phyloP scores from a whole-genome alignment of 2,329 filamentous ascomycete species.

The Neocatenulostroma microsporum region DNA sequence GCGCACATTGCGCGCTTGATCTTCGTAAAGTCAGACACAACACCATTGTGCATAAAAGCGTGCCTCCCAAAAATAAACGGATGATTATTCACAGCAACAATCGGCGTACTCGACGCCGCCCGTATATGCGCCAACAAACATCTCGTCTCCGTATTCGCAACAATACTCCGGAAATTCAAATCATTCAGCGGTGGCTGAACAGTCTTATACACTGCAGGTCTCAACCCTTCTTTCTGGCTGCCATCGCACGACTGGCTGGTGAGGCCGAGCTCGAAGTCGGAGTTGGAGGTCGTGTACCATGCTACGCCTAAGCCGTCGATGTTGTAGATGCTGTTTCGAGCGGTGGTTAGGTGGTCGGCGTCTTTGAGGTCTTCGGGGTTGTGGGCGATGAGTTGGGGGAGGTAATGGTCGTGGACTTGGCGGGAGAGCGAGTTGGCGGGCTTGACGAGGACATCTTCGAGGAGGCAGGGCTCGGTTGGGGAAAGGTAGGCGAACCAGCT shows the following conservation, averaged over 20 bases:
- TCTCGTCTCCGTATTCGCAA: conserved; percentile 43
- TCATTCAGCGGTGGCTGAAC: conserved; percentile 47
- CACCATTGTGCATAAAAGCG: conserved; percentile 51
- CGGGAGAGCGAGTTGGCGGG: conserved; percentile 38
- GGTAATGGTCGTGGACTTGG: conserved; percentile 47
- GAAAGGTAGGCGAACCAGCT: conserved; percentile 53
- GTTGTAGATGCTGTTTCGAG: conserved; percentile 48
- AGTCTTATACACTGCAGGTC: conserved; percentile 41
- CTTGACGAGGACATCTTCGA: conserved; percentile 48
- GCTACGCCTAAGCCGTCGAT: conserved; percentile 50
- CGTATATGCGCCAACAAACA: conserved; percentile 49
- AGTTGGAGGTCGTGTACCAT: conserved; percentile 45
- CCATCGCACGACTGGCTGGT: conserved; percentile 21
- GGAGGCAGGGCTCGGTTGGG: conserved; percentile 44
- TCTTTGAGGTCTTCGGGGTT: conserved; percentile 35
- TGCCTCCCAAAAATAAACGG: conserved; percentile 50
- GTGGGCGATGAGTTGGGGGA: conserved; percentile 46
- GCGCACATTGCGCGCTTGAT: conserved; percentile 42
- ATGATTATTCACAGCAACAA: conserved; percentile 47
- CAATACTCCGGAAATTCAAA: conserved; percentile 47
- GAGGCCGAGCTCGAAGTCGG: conserved; percentile 32
- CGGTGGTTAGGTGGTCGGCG: conserved; percentile 38
- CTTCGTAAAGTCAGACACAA: conserved; percentile 39
- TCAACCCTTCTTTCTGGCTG: conserved; percentile 21
- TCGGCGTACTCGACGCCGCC: conserved; percentile 41